Evolutionary conservation across 129 eudicot species (phyloP).

Genomic region (Pulicaria dysenterica): DNA sequence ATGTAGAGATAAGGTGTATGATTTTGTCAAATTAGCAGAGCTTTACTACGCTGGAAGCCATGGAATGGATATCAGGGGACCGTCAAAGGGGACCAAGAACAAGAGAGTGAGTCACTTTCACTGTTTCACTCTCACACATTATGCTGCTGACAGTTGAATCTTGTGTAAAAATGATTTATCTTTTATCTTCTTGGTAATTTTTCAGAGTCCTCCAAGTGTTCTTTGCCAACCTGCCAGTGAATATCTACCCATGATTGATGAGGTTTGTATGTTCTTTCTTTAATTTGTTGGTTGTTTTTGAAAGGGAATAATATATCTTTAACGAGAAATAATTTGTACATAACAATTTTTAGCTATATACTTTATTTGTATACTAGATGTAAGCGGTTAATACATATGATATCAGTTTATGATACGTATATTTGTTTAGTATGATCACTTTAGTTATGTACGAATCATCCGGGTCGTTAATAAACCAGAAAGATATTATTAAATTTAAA

Average conservation of each 20-base stretch:
- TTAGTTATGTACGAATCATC: too few species aligned
- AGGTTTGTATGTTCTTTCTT: slow-evolving; percentile 42
- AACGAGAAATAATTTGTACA: too few species aligned
- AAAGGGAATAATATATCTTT: background rate
- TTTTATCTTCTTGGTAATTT: slow-evolving; percentile 13
- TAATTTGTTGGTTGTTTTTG: background rate
- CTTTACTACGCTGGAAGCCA: slow-evolving; percentile 95
- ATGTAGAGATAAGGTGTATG: slow-evolving; percentile 89
- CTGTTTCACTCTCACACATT: background rate
- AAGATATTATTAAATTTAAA: background rate
- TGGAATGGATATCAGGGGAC: slow-evolving; percentile 95
- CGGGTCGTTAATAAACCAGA: too few species aligned
- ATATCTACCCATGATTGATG: slow-evolving; percentile 86
- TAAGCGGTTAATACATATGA: too few species aligned
- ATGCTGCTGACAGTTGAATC: background rate
- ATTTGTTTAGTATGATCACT: too few species aligned
- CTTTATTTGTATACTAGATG: too few species aligned
- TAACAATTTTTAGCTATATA: too few species aligned
- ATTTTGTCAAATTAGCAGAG: slow-evolving; percentile 78
- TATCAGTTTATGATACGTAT: too few species aligned
- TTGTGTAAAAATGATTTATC: background rate
- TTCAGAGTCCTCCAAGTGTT: slow-evolving; percentile 62
- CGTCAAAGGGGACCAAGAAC: slow-evolving; percentile 70
- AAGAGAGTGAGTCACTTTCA: slow-evolving; percentile 50
- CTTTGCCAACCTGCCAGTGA: slow-evolving; percentile 92